Base-by-base conservation (phyloP, 2,329 filamentous ascomycete species). In the Cercospora sojina region DNA sequence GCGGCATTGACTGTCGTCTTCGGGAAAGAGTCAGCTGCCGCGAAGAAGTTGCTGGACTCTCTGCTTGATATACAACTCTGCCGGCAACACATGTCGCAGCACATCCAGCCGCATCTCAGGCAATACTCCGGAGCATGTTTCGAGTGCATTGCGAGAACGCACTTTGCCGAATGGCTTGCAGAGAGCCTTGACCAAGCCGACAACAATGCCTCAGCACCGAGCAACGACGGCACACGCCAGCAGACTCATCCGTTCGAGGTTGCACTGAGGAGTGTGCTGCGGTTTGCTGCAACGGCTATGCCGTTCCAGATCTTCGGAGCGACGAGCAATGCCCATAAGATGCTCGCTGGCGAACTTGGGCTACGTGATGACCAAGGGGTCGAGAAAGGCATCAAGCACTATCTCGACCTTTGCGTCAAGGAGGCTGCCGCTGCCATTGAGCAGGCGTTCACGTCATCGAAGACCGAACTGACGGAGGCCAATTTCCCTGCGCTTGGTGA, bases 251-350 rank as follows among this genome's bases (percentile, higher is more conserved):
- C 29, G 29, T 58, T 64, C 16, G 31, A 51, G 23, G 27, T 4
- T n/a, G 27, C 47, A 3, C 38, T 58, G 16, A n/a, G 20, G 12
- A 10, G 5, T 16, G 38, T 64, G 1, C 53, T 49, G 23, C 38
- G 27, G 0, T 59, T 51, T n/a, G 53, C 55, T 12, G 12, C 32
- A 1, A 49, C 62, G 0, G 13, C 38, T 7, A 59, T 58, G 62
- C 62, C 55, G 2, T 58, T 59, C 16, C 53, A 64, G 29, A 20
- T 58, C 13, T 64, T 62, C 5, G 18, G 43, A 38, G 35, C 4
- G 2, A 20, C 2, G 6, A 62, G 60, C 60, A 62, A 62, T 23
- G 49, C 32, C 2, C 60, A 62, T 31, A 62, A 55, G 20, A 29
- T 25, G 9, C 47, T 62, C 2, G 60, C 60, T 10, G 29, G 20